These are phyloP conservation scores for Phlebiopsis gigantea DNA, from an alignment of 768 basidiomycete genomes.

Conservation along the genomic window DNA sequence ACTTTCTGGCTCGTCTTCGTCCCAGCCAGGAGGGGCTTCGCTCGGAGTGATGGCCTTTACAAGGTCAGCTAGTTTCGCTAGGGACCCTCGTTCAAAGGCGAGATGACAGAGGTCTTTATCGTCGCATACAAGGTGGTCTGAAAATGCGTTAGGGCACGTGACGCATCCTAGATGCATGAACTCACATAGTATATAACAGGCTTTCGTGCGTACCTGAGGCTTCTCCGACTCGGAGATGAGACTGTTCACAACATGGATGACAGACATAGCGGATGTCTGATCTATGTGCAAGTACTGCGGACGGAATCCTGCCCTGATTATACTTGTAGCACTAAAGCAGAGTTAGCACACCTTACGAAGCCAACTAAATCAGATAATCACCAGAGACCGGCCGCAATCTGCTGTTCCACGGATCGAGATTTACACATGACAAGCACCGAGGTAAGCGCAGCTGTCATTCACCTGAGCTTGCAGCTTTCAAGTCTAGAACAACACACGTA, in stretches of 20 bases:
- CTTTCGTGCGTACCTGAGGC: slow-evolving; percentile 47
- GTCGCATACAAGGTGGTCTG: slow-evolving; percentile 68
- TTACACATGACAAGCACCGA: slow-evolving; percentile 49
- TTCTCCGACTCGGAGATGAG: slow-evolving; percentile 43
- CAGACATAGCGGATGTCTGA: slow-evolving; percentile 43
- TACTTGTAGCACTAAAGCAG: slow-evolving; percentile 47
- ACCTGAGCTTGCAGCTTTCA: neutral
- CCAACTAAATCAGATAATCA: slow-evolving; percentile 23
- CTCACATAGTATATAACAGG: slow-evolving; percentile 75
- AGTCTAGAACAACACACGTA: slow-evolving; percentile 19
- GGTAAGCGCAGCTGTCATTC: slow-evolving; percentile 37
- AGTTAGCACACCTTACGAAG: neutral
- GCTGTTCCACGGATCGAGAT: slow-evolving; percentile 53
- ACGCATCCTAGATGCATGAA: slow-evolving; percentile 12
- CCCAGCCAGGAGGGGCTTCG: slow-evolving; percentile 44
- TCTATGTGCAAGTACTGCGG: slow-evolving; percentile 32
- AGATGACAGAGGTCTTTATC: slow-evolving; percentile 59
- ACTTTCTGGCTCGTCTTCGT: slow-evolving; percentile 67
- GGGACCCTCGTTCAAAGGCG: slow-evolving; percentile 66
- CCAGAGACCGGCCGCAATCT: slow-evolving; percentile 71
- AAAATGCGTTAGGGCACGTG: neutral
- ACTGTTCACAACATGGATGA: slow-evolving; percentile 68
- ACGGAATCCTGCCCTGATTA: slow-evolving; percentile 46
- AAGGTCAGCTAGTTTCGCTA: slow-evolving; percentile 48
- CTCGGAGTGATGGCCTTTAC: slow-evolving; percentile 49